Evolutionary conservation across 257 asterid species (phyloP), one percentile per base, ranked within the genome.

Genomic region (Solanum habrochaites): DNA sequence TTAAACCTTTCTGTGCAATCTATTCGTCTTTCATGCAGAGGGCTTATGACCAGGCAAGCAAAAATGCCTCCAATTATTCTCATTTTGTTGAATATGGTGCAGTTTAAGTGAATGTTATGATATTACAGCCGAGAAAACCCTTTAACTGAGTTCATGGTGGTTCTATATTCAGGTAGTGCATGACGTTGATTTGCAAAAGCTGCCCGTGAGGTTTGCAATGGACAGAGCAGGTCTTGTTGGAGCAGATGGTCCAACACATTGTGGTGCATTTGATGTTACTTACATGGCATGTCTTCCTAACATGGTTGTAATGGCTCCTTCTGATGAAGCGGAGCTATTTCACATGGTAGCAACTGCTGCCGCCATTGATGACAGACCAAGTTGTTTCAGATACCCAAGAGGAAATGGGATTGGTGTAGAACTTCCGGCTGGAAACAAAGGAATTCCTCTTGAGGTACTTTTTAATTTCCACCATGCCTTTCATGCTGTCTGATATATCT

Each of bases 281-380:
- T 97, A 82, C 88, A 95, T 97, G 98, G 98, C 98, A 3, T 97
- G 98, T 91, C 98, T 97, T 69, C 99, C 99, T n/a, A 97, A 97
- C 92, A 95, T 97, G 99, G 98, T 97, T 67, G 99, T 97, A 69
- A 97, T 97, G 98, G 98, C 99, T 82, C 99, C 98, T 85, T 91
- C 98, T 0, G 98, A 97, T 78, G 98, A 95, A 91, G 96, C 94
- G 1, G 98, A 97, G 87, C 92, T 97, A 43, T 92, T 95, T 89
- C 98, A 97, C 94, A 95, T 95, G 98, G 97, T 97, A 67, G 99
- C 99, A 29, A 97, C 98, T 69, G 97, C 98, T 35, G 98, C 98
- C 58, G 98, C 98, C 83, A 94, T 97, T 83, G 98, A 97, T 13
- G 98, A 97, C 87, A 90, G 98, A 58, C 99, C 98, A 15, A 94